Base-by-base conservation (phyloP, 208 protist genomes). In the Dictyostelium gargantuum region DNA sequence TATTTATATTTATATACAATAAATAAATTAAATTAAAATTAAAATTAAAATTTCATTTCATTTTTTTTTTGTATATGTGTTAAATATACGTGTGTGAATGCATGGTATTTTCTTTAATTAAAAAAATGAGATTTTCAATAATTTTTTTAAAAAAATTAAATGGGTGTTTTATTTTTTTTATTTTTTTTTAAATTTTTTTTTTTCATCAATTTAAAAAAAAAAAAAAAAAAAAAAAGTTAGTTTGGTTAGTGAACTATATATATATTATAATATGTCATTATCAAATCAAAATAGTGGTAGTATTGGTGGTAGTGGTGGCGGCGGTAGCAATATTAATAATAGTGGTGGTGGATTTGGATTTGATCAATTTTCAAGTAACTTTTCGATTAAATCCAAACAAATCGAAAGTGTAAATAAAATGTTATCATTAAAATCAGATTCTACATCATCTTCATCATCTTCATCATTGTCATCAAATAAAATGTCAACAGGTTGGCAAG, bases 341-440 rank as follows among this genome's bases (percentile, higher is more conserved):
- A 56, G 23, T 56, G 23, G 6, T 17, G 32, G 32, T 40, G 63
- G 63, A 70, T 70, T 70, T 70, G 74, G 74, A n/a, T 80, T 80
- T 80, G 74, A 80, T 80, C 70, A 75, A 75, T 80, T 80, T 80
- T 52, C 46, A 35, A 52, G 19, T 52, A 77, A 52, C 44, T 89
- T 89, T 74, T 89, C 82, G 50, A 89, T 89, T 50, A 56, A 40
- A 44, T 52, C 61, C 6, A 89, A 79, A 75, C 82, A 89, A 68
- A 79, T 79, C 23, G 82, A 89, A 40, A 46, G 19, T 29, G 35
- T 61, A 2, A 89, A 89, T 79, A 35, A 29, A 38, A 89, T 89
- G 82, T 50, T 89, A 35, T 79, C 46, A 10, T 29, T 89, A 13
- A 89, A 89, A 54, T 72, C 58, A 35, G 44, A 35, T 19, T 26